These are phyloP conservation scores for Heterobasidion occidentale DNA, from an alignment of 1,284 basidiomycete genomes.

Conservation along the genomic window DNA sequence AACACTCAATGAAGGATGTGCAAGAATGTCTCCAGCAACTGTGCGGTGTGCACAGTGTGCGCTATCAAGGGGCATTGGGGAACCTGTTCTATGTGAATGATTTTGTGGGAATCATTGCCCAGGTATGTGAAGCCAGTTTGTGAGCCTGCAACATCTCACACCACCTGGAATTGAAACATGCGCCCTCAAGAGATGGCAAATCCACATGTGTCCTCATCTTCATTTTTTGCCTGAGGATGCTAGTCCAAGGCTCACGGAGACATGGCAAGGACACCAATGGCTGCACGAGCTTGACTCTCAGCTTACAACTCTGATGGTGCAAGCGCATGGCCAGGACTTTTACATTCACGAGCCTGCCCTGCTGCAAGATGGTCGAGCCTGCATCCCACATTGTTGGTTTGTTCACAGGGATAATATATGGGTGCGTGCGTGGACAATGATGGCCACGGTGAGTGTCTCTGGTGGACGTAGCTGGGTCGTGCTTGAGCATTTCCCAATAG, in stretches of 20 bases:
- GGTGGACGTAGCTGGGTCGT: not conserved
- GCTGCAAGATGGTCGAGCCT: not conserved
- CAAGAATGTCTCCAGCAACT: not conserved
- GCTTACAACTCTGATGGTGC: not conserved
- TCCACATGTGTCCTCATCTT: not conserved
- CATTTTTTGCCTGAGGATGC: not conserved
- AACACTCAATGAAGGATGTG: not conserved
- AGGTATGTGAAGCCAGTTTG: not conserved
- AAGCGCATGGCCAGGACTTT: not conserved
- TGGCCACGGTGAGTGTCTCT: not conserved
- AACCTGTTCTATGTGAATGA: not conserved
- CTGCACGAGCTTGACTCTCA: not conserved
- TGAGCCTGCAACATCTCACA: not conserved
- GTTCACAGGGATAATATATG: not conserved
- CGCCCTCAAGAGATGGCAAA: no score
- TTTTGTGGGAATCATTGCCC: not conserved
- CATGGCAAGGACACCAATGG: not conserved
- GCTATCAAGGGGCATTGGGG: not conserved
- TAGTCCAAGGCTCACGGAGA: not conserved
- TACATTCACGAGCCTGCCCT: constrained; percentile 1
- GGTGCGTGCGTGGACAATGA: not conserved
- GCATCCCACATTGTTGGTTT: not conserved
- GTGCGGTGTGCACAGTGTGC: constrained; percentile 3
- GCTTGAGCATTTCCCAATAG: not conserved
- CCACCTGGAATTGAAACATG: no score